These are phyloP conservation scores for Tolypocladium pustulatum DNA, from an alignment of 2,329 filamentous ascomycete genomes.

Conservation along the genomic window DNA sequence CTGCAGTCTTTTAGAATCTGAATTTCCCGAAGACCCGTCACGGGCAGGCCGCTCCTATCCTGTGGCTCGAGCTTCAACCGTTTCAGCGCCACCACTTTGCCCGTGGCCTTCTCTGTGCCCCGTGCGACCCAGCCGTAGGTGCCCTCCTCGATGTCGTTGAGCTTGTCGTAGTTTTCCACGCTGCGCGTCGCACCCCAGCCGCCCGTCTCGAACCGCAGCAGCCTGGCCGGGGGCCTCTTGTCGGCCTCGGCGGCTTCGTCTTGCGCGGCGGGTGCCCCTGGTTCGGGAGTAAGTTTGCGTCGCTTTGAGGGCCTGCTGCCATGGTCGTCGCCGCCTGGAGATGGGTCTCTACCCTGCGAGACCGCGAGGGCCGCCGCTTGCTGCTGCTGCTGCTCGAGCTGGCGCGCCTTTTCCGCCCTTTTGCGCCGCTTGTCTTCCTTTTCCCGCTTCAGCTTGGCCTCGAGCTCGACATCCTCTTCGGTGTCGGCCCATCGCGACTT, in stretches of 20 bases:
- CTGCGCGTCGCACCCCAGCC: slow-evolving; percentile 63
- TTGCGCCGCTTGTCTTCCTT: slow-evolving; percentile 82
- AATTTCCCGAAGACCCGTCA: slow-evolving; percentile 89
- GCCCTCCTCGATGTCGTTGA: slow-evolving; percentile 97
- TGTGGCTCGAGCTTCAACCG: slow-evolving; percentile 78
- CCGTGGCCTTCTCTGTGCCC: slow-evolving; percentile 62
- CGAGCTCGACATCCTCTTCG: slow-evolving; percentile 67
- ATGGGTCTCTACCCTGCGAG: not conserved
- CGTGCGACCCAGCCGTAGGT: slow-evolving; percentile 92
- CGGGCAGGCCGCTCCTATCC: slow-evolving; percentile 68
- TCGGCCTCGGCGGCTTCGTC: not conserved
- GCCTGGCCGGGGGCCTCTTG: slow-evolving; percentile 27
- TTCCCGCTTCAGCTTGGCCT: slow-evolving; percentile 63
- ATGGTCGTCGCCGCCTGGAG: slow-evolving; percentile 15
- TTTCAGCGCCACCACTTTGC: slow-evolving; percentile 82
- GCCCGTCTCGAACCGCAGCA: slow-evolving; percentile 62
- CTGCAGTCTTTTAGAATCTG: slow-evolving; percentile 74
- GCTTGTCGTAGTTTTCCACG: slow-evolving; percentile 78
- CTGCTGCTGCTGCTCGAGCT: not conserved
- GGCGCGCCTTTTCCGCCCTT: not conserved
- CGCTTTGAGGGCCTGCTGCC: slow-evolving; percentile 47
- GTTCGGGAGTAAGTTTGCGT: slow-evolving; percentile 45
- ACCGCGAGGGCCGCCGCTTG: not conserved
- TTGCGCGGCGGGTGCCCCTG: slow-evolving; percentile 9
- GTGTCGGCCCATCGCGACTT: slow-evolving; percentile 84